Percentiles rank a stretch among this genome's conserved stretches.
Conservation (phyloP, 2,329 filamentous ascomycete species). For the Pseudopithomyces maydicus region DNA sequence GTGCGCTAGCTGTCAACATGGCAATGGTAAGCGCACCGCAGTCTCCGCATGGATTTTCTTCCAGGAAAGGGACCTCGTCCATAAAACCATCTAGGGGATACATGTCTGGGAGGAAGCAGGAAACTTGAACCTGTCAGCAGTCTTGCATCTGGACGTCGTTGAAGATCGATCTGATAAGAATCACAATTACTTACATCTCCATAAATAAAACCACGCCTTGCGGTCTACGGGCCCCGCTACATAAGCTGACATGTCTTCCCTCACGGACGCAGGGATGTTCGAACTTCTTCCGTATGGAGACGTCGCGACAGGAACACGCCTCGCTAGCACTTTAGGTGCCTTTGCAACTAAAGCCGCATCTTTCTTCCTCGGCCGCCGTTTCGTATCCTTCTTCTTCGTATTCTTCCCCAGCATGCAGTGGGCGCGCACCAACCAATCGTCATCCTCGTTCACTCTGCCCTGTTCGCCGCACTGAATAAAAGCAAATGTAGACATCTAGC, state of each 20-base stretch:
- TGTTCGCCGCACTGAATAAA: conserved; percentile 8
- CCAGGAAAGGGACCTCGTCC: not conserved
- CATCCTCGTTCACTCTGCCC: conserved; percentile 5
- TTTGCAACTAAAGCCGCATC: not conserved
- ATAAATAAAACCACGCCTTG: not conserved
- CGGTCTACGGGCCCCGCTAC: not conserved
- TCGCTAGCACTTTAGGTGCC: not conserved
- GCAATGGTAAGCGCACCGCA: not conserved
- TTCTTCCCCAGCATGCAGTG: conserved; percentile 20
- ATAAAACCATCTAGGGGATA: not conserved
- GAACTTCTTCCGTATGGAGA: not conserved
- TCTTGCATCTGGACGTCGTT: not conserved
- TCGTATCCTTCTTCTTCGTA: conserved; percentile 5
- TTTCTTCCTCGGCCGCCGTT: conserved; percentile 2
- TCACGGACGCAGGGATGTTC: not conserved
- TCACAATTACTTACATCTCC: not conserved
- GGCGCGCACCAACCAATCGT: conserved; percentile 13
- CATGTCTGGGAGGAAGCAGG: not conserved
- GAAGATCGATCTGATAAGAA: not conserved
- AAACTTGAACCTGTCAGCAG: not conserved
- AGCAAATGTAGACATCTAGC: not conserved
- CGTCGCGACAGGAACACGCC: not conserved
- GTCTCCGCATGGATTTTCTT: not conserved
- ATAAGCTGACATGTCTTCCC: not conserved
- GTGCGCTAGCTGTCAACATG: not conserved